Base-by-base conservation (phyloP, 2,329 filamentous ascomycete species). In the Fusarium cicatricum region DNA sequence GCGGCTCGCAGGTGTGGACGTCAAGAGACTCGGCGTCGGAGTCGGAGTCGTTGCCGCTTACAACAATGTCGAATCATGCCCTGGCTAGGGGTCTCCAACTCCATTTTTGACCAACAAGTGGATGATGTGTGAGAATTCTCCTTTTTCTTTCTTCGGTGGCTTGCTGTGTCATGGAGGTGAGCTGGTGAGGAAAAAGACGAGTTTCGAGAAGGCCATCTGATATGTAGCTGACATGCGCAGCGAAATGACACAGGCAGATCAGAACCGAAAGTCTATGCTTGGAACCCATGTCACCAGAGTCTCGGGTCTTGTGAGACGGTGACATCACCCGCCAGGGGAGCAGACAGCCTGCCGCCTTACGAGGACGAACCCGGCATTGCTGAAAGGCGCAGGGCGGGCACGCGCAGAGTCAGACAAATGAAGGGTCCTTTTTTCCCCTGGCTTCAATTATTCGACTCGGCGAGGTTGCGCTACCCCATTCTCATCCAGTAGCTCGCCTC, bases 271-370 rank as follows among this genome's bases (percentile, higher is more conserved):
- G 23, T 26, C 6, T 26, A 32, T 38, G 44, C 23, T 39, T 32
- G 45, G 52, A 45, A 48, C 48, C 44, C 45, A 46, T 63, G 62
- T 58, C 64, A 67, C 64, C 64, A 59, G 26, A 36, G 41, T 51
- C 58, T 57, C 46, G 60, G 60, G 62, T 62, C 55, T 58, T 58
- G 44, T 57, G 47, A 62, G 64, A 61, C 58, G 43, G 60, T 68
- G 65, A 68, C 65, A 68, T 68, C 65, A 68, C 60, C 49, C 46
- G 36, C 52, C 58, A 59, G 55, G 62, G 65, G 54, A 54, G 39
- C 37, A 41, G 54, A 39, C 29, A 40, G 33, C 44, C 48, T 52
- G 39, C 60, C 52, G 47, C 63, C 60, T 49, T 64, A 58, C 47
- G 41, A 49, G 37, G 48, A 47, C 34, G 12, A 29, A 38, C 21